phyloP scores from a whole-genome alignment of 345 rosid genomes.

The Aethionema arabicum region DNA sequence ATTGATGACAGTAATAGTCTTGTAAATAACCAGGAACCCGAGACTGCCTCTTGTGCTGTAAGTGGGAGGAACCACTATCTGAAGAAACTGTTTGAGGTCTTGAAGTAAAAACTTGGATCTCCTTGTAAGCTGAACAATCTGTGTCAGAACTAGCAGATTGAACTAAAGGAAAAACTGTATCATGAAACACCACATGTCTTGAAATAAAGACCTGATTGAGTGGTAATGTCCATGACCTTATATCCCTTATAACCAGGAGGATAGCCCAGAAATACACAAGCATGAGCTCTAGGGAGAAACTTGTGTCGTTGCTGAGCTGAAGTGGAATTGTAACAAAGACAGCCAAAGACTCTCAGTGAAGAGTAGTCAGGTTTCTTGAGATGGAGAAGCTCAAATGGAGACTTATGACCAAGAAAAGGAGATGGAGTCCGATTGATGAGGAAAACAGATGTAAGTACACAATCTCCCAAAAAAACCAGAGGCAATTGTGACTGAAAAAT shows the following conservation, averaged over 20 bases:
- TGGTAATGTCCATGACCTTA: background rate
- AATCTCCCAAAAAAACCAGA: background rate
- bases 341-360: background rate
- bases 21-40: too few species aligned
- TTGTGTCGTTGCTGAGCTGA: background rate
- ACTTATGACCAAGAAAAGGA: background rate
- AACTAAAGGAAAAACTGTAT: too few species aligned
- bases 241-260: background rate
- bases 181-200: too few species aligned
- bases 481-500: background rate
- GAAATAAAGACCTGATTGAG: background rate
- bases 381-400: background rate
- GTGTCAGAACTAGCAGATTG: too few species aligned
- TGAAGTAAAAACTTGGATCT: too few species aligned
- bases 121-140: too few species aligned
- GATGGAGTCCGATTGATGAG: background rate
- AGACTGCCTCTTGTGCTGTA: too few species aligned
- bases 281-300: background rate
- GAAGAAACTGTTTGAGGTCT: too few species aligned
- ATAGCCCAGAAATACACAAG: background rate
- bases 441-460: background rate
- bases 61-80: too few species aligned
- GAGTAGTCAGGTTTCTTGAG: background rate
- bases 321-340: background rate
- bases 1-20: too few species aligned